Base-by-base conservation (phyloP, 768 basidiomycete genomes). In the Strobilomyces dryophilus region DNA sequence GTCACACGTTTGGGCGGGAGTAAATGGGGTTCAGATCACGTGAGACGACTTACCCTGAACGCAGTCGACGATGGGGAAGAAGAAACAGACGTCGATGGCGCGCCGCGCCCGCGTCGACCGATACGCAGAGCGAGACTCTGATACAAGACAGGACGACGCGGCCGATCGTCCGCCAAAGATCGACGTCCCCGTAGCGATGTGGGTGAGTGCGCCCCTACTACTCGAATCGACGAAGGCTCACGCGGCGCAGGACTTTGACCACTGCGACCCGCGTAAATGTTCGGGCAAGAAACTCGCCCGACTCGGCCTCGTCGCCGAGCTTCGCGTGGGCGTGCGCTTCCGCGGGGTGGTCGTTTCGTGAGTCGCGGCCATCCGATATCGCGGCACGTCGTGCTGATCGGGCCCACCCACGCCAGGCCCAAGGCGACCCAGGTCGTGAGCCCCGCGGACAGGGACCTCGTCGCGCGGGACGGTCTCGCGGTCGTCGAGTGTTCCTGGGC, bases 401-500 rank as follows among this genome's bases (percentile, higher is more conserved):
- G 29, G 29, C 29, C 29, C 24, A 24, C 24, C 24, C 24, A 1
- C 7, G 29, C 6, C 29, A 29, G 29, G 5, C 29, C 29, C 29
- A 29, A 29, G 29, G 29, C 7, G 7, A 6, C 6, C 4, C 6
- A 1, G 59, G 74, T 88, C 21, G 78, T 98, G 20, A 89, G 84
- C 43, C 93, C 92, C 1, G 79, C 85, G 1, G 97, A 99, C 64
- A 79, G 83, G n/a, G 84, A 87, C 5, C 82, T 95, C 52, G 75
- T 98, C 9, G 73, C 79, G 0, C 74, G 77, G 42, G 74, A 75
- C 32, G 97, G 97, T 0, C 72, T 98, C 6, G 97, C 95, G 1
- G 97, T 99, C n/a, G 92, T 99, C 2, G 97, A 99, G 66, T 98
- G 95, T 67, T 95, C 92, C 4, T 99, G 97, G 97, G 95, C 97